Percentiles rank a stretch among this genome's conserved stretches.
Evolutionary conservation across 2,329 filamentous ascomycete genomes (phyloP).

Genomic region (Fusarium fracticaudum): DNA sequence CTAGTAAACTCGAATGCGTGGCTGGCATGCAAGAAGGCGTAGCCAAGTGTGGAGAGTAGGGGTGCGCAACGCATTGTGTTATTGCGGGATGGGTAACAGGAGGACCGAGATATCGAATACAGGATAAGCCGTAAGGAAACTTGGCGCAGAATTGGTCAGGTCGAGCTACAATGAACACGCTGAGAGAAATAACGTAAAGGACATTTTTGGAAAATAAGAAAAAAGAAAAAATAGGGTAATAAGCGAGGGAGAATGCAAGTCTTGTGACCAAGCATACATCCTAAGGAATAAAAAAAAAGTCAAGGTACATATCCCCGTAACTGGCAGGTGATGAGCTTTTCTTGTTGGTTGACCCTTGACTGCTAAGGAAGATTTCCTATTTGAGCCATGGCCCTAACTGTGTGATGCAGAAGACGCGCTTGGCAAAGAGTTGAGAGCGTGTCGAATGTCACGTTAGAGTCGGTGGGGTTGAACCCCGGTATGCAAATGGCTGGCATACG

Average conservation of each 20-base stretch:
- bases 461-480: too few relatives aligned
- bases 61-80: neutral
- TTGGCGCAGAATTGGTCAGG: accelerated
- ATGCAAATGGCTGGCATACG: too few relatives aligned
- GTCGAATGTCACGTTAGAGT: neutral
- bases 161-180: too few relatives aligned
- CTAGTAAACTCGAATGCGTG: neutral
- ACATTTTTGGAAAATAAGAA: too few relatives aligned
- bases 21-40: neutral
- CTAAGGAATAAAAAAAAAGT: too few relatives aligned
- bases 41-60: neutral
- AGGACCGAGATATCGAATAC: too few relatives aligned
- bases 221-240: too few relatives aligned
- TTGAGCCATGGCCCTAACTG: neutral
- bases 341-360: neutral
- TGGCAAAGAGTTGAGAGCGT: neutral
- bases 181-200: too few relatives aligned
- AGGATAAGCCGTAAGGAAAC: too few relatives aligned
- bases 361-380: accelerated
- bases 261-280: too few relatives aligned
- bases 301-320: neutral
- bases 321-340: neutral
- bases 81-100: neutral
- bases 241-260: too few relatives aligned
- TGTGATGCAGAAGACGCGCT: neutral